These are phyloP conservation scores for Plasmodium ovale DNA, from an alignment of 169 alveolate genomes.

Conservation along the genomic window DNA sequence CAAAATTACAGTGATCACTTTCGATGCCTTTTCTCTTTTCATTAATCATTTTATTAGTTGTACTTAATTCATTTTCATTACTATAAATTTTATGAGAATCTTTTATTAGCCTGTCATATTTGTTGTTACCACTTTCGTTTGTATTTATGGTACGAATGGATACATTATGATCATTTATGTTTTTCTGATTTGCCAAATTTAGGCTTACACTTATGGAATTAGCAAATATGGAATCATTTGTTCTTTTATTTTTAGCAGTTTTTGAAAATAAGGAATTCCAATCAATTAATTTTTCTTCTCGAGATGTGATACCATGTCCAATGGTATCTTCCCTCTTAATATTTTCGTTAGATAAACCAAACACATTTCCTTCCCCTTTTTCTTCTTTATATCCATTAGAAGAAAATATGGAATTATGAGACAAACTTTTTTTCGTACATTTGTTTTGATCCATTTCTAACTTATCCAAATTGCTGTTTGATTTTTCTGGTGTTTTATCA, in stretches of 20 bases:
- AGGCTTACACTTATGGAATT: constrained; percentile 37
- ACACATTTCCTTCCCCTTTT: background rate
- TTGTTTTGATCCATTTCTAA: constrained; percentile 2
- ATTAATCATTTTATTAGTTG: background rate
- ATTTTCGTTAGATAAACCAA: constrained; percentile 19
- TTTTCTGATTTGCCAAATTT: constrained; percentile 11
- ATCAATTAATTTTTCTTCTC: constrained; percentile 68
- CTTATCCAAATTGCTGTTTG: background rate
- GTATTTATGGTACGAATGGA: background rate
- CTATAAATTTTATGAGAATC: background rate
- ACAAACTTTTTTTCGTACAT: background rate
- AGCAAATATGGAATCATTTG: constrained; percentile 21
- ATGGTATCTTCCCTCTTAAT: constrained; percentile 39
- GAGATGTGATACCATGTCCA: constrained; percentile 15
- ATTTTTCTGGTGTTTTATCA: background rate
- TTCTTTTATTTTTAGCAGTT: background rate
- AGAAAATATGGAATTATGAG: background rate
- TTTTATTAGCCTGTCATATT: background rate
- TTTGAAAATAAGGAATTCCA: constrained; percentile 75
- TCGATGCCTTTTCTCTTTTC: background rate
- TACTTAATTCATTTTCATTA: constrained; percentile 27
- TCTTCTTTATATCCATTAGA: background rate
- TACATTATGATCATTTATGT: constrained; percentile 1
- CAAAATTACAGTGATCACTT: background rate
- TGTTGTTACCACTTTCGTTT: background rate